phyloP scores from a whole-genome alignment of 805 yeast species.

The Nakazawaea populi region DNA sequence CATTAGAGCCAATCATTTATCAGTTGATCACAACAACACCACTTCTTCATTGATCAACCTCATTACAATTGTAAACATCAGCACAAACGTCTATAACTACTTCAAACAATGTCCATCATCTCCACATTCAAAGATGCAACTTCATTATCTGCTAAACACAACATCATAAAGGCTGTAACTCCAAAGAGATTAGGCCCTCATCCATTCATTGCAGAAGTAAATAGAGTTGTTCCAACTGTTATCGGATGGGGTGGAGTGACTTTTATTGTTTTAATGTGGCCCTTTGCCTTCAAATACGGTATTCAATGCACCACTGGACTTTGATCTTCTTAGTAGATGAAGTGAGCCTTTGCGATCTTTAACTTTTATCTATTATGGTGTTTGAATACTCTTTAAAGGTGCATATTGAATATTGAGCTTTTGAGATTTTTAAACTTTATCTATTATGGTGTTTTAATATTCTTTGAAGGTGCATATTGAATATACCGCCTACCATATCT shows the following conservation, averaged over 20 bases:
- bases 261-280: slow-evolving; percentile 25
- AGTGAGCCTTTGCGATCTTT: no score
- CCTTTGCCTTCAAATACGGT: slow-evolving; percentile 11
- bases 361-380: no score
- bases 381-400: no score
- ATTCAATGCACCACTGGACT: slow-evolving; percentile 7
- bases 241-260: slow-evolving; percentile 22
- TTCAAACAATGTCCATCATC: slow-evolving; percentile 5
- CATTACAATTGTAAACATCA: no score
- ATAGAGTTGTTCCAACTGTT: slow-evolving; percentile 20
- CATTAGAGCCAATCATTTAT: no score
- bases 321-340: background rate
- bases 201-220: slow-evolving; percentile 19
- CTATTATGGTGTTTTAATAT: no score
- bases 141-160: slow-evolving; percentile 11
- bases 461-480: no score
- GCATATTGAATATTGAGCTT: no score
- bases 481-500: no score
- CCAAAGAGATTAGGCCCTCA: slow-evolving; percentile 28
- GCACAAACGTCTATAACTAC: background rate
- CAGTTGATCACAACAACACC: no score
- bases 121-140: slow-evolving; percentile 6
- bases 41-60: no score
- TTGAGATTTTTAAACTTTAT: no score
- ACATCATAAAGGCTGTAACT: slow-evolving; percentile 11